Evolutionary conservation across 2,329 filamentous ascomycete species (phyloP).

Genomic region (Biscogniauxia sp.): DNA sequence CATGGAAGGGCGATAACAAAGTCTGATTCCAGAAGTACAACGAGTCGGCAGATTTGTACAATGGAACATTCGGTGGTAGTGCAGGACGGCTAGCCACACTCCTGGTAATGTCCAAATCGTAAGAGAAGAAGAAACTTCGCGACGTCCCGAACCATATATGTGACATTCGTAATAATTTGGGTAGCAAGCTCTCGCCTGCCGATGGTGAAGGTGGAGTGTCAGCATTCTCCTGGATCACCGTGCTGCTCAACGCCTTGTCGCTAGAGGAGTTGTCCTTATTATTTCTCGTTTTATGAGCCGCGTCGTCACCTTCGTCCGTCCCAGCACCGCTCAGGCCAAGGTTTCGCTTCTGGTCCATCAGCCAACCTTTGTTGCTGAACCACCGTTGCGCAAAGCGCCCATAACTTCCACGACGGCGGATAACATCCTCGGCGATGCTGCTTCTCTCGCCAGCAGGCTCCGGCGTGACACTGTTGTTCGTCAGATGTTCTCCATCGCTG

Average conservation of each 20-base stretch:
- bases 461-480: slow-evolving; percentile 14
- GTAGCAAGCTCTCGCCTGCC: slow-evolving; percentile 61
- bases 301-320: slow-evolving; percentile 39
- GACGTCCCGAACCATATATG: slow-evolving; percentile 81
- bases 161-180: slow-evolving; percentile 80
- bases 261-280: slow-evolving; percentile 12
- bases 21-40: slow-evolving; percentile 90
- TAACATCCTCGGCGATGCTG: slow-evolving; percentile 85
- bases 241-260: slow-evolving; percentile 29
- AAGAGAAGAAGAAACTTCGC: slow-evolving; percentile 90
- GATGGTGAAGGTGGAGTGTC: slow-evolving; percentile 24
- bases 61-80: slow-evolving; percentile 51
- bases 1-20: slow-evolving; percentile 70
- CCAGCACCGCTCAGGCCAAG: slow-evolving; percentile 61
- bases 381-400: slow-evolving; percentile 86
- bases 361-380: slow-evolving; percentile 86
- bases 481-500: slow-evolving; percentile 24
- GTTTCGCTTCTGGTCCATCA: slow-evolving; percentile 64
- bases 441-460: slow-evolving; percentile 41
- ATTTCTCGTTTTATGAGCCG: slow-evolving; percentile 23
- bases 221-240: slow-evolving; percentile 28
- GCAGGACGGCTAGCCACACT: slow-evolving; percentile 47
- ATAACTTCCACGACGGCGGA: slow-evolving; percentile 77
- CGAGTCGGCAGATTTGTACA: slow-evolving; percentile 71
- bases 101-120: slow-evolving; percentile 88